Conservation (phyloP, 2,329 filamentous ascomycete genomes). For the Fusarium sp. region DNA sequence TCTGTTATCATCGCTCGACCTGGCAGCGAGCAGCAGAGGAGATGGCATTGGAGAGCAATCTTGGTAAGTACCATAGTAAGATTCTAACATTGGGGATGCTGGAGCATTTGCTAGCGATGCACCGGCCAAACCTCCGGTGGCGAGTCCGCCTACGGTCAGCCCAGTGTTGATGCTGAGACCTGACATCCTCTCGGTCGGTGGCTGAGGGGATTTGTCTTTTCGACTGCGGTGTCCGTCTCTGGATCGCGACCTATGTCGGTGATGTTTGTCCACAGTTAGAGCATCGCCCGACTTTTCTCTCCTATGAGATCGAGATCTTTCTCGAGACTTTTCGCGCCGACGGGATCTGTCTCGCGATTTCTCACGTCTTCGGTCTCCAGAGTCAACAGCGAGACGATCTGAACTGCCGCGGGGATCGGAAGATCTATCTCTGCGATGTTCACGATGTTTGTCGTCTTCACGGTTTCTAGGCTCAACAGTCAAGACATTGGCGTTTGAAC, state of each 20-base stretch:
- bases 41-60: constrained; percentile 95
- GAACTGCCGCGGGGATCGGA: constrained; percentile 33
- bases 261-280: constrained; percentile 30
- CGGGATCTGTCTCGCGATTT: constrained; percentile 41
- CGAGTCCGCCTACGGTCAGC: constrained; percentile 45
- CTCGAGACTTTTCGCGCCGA: constrained; percentile 43
- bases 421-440: constrained; percentile 49
- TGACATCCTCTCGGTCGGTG: constrained; percentile 63
- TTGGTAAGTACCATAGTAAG: constrained; percentile 94
- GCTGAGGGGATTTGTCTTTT: constrained; percentile 59
- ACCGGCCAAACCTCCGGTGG: constrained; percentile 46
- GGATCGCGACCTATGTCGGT: constrained; percentile 30
- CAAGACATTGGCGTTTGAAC: constrained; percentile 54
- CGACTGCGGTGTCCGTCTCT: constrained; percentile 34
- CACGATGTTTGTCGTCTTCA: constrained; percentile 51
- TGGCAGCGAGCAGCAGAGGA: constrained; percentile 70
- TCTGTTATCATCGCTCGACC: constrained; percentile 61
- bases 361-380: constrained; percentile 39
- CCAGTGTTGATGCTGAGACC: constrained; percentile 61
- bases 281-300: constrained; percentile 41
- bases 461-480: constrained; percentile 55
- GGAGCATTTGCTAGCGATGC: constrained; percentile 69
- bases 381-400: constrained; percentile 40
- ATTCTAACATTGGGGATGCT: constrained; percentile 86
- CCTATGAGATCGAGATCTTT: constrained; percentile 37